phyloP scores from a whole-genome alignment of 1,139 yeast species.

The Torulaspora pretoriensis region DNA sequence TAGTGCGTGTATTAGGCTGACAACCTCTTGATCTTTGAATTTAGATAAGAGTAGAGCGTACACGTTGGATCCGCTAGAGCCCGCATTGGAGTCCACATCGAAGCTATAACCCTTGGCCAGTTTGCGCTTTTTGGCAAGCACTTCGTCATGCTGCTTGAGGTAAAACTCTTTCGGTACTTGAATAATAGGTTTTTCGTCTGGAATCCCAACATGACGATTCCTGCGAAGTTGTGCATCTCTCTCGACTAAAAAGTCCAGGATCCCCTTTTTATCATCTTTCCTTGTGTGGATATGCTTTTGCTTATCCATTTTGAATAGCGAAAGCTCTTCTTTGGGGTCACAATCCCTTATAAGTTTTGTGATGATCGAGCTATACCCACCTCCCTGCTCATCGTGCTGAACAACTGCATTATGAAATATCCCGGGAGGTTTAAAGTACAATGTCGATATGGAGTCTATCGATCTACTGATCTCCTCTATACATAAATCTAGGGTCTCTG shows the following conservation, averaged over 20 bases:
- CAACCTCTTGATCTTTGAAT: conserved; percentile 25
- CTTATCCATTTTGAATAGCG: conserved; percentile 28
- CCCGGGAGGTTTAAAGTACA: conserved; percentile 37
- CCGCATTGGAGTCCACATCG: conserved; percentile 17
- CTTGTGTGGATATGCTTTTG: conserved; percentile 26
- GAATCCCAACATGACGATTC: conserved; percentile 27
- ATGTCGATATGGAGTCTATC: conserved; percentile 28
- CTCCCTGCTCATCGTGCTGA: conserved; percentile 20
- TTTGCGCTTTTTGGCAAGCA: conserved; percentile 20
- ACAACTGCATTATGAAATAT: conserved; percentile 36
- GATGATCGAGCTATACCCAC: conserved; percentile 22
- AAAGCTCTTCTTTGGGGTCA: conserved; percentile 30
- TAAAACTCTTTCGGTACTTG: conserved; percentile 34
- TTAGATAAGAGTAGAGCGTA: conserved; percentile 25
- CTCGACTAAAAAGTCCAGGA: conserved; percentile 30
- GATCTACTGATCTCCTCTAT: conserved; percentile 30
- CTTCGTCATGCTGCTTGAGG: conserved; percentile 30
- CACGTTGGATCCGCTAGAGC: conserved; percentile 12
- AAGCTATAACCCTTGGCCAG: conserved; percentile 19
- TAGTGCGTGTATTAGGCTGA: conserved; percentile 28
- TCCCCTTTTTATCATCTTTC: conserved; percentile 34
- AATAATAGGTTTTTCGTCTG: conserved; percentile 31
- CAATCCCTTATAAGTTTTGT: conserved; percentile 33
- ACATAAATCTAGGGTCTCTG: conserved; percentile 28
- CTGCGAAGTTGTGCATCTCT: conserved; percentile 27